A percentile compares a stretch with the other conserved stretches of the same genome.
Conservation (phyloP, 805 yeast genomes). For the Ogataea wickerhamii region DNA sequence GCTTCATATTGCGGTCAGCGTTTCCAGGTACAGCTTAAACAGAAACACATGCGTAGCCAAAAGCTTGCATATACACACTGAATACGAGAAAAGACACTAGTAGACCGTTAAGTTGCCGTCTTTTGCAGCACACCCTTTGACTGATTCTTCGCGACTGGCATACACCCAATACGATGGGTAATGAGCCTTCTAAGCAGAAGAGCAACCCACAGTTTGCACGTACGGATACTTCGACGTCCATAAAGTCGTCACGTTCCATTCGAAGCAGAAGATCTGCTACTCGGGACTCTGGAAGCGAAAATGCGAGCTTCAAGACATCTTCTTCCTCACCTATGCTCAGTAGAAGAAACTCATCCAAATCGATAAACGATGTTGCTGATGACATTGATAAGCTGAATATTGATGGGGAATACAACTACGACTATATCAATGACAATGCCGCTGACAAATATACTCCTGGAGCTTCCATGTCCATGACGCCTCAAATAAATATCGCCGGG, state of each 20-base stretch:
- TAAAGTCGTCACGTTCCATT: conserved; percentile 28
- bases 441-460: conserved; percentile 3
- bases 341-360: conserved; percentile 25
- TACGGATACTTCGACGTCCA: conserved; percentile 31
- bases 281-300: conserved; percentile 19
- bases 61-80: not conserved
- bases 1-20: no score
- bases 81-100: not conserved
- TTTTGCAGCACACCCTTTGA: conserved; percentile 1
- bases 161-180: conserved; percentile 26
- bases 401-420: conserved; percentile 18
- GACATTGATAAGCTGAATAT: conserved; percentile 18
- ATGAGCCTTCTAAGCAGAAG: conserved; percentile 33
- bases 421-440: conserved; percentile 20
- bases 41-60: not conserved
- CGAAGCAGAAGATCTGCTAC: conserved; percentile 26
- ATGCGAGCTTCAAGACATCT: conserved; percentile 19
- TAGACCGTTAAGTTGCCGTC: not conserved
- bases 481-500: conserved; percentile 14
- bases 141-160: conserved; percentile 11
- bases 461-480: conserved; percentile 6
- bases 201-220: conserved; percentile 26
- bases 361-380: conserved; percentile 17
- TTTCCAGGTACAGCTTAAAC: no score
- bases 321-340: conserved; percentile 25